Percentiles rank a stretch among this genome's conserved stretches.
These are phyloP conservation scores for Stromatinia cepivora DNA, from an alignment of 2,329 filamentous ascomycete genomes.

Conservation along the genomic window DNA sequence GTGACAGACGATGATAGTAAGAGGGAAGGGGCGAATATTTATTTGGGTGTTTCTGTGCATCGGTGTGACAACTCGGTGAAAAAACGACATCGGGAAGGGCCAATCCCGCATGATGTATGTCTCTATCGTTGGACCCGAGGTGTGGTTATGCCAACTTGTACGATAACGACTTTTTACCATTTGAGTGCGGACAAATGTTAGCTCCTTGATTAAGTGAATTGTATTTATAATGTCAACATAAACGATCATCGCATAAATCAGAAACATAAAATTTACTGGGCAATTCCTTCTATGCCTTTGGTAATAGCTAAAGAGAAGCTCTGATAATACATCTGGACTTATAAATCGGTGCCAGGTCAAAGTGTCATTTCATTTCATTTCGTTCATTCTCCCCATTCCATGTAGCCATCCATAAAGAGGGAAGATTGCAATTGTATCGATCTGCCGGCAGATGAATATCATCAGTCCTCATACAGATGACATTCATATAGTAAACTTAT, in stretches of 20 bases:
- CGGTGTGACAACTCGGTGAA: not conserved
- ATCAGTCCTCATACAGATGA: conserved; percentile 21
- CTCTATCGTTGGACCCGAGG: not conserved
- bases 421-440: conserved; percentile 33
- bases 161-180: not conserved
- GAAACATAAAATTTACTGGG: conserved; percentile 31
- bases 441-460: conserved; percentile 33
- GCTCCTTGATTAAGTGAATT: not conserved
- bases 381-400: conserved; percentile 31
- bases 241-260: not conserved
- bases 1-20: not conserved
- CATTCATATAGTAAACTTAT: not conserved
- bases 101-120: not conserved
- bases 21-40: not conserved
- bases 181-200: no score
- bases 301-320: conserved; percentile 34
- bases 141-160: not conserved
- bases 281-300: conserved; percentile 41
- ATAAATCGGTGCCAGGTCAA: conserved; percentile 25
- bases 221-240: not conserved
- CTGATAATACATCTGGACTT: conserved; percentile 37
- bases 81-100: not conserved
- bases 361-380: conserved; percentile 9
- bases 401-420: conserved; percentile 26
- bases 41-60: not conserved